Base-by-base conservation (phyloP, 352 stramenopile species). In the Pythium guiyangense region DNA sequence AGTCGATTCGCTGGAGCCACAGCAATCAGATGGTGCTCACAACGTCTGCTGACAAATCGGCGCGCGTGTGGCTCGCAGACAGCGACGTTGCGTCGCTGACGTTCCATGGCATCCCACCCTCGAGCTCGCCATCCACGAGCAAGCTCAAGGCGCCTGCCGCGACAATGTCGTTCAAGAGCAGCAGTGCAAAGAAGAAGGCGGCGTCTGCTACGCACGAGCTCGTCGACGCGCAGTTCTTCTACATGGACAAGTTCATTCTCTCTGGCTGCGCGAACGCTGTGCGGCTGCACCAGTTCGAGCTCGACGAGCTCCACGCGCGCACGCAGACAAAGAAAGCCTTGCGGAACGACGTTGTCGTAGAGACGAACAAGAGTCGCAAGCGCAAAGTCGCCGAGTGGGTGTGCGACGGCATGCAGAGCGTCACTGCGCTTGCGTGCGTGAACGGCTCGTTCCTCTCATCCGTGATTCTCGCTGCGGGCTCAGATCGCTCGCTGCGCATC, bases 231-330 rank as follows among this genome's bases (percentile, higher is more conserved):
- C 59, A 65, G 26, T 96, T 96, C 54, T 96, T 92, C 57, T 94
- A 93, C 64, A 88, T 94, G 80, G 86, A 96, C 67, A 90, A 90
- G 62, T 96, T 96, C 51, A 58, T 94, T 25, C 54, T 92, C 8
- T 84, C 82, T 11, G 78, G 79, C 22, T 82, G 67, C 37, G 84
- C 80, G 5, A 91, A 86, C 51, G 49, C 69, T 31, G 53, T 87
- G 25, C 77, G 79, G 26, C 54, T 96, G 42, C 74, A 92, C 44
- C 79, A 90, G 54, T 92, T 87, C 51, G 72, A 92, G 40, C 60
- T 93, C 59, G 77, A 90, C 34, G 77, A 86, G 57, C 54, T 71
- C 22, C 74, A 73, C 34, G 75, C 77, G 45, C 69, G 67, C 26
- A 62, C 72, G 11, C 75, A 70, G 44, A 69, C 60, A 34, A 78